Evolutionary conservation across 1,284 basidiomycete species (phyloP), one percentile per base, ranked within the genome.

Genomic region (Earliella scabrosa): DNA sequence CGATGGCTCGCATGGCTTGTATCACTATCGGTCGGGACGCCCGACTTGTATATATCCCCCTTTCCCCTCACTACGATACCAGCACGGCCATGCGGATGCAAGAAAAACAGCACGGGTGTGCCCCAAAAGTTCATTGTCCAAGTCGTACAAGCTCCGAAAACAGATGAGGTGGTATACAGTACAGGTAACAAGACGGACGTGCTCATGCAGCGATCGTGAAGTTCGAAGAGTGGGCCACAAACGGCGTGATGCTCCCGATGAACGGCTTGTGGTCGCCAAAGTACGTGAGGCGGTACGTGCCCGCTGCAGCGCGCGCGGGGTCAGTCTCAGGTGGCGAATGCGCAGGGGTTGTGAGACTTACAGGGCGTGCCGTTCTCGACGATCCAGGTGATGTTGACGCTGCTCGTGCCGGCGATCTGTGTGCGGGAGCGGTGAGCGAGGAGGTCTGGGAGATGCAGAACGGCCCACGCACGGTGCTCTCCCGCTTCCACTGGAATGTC

Each of bases 181-280:
- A 13, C 9, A 20, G 36, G 5, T 5, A 6, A 39, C 36, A 39
- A 9, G 4, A 39, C 6, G n/a, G 11, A 39, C 21, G 16, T 14
- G 29, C 31, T 52, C 52, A 53, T 54, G 36, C 44, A 9, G 60
- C 44, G 47, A 63, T 53, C 45, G 78, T 84, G 69, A 91, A 91
- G 50, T 72, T 80, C 24, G 81, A 81, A 1, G 88, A 89, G 18
- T 72, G 74, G 14, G 86, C 86, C 20, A 77, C 78, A 70, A 92
- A 91, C 0, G 87, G 65, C 13, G 75, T 75, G 57, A 90, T 85
- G 35, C 74, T 68, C 3, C 89, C 87, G 40, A 83, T 73, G 36
- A 87, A 67, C 10, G 83, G 75, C 72, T 93, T 93, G 14, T 82
- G 79, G 70, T 93, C 89, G 10, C 90, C 92, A 58, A 82, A 85